Evolutionary conservation across 2,329 filamentous ascomycete genomes (phyloP).

Genomic region (Colletotrichum sp.): DNA sequence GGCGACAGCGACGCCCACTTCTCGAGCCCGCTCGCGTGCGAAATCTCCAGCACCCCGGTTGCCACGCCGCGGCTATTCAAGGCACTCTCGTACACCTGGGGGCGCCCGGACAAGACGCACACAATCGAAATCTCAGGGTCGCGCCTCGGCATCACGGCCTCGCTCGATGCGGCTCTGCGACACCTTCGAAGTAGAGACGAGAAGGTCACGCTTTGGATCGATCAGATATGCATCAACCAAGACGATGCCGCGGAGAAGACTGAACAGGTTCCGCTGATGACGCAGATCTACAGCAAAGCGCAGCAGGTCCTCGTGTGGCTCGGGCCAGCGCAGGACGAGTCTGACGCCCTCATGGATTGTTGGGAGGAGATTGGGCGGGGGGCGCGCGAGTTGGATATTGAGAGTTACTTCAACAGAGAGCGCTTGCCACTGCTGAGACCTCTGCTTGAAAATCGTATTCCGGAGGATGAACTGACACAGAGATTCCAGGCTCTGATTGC

Average conservation of each 20-base stretch:
- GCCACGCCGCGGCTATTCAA: conserved; percentile 22
- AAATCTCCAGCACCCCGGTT: neutral
- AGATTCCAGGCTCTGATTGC: neutral
- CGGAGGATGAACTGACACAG: conserved; percentile 24
- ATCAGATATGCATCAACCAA: conserved; percentile 47
- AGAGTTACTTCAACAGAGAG: conserved; percentile 2
- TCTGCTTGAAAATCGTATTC: neutral
- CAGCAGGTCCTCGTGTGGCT: conserved; percentile 39
- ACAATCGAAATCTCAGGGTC: neutral
- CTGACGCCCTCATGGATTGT: conserved; percentile 18
- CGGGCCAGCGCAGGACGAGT: conserved; percentile 24
- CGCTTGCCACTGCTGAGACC: neutral
- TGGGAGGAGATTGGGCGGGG: conserved; percentile 26
- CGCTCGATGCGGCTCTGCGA: conserved; percentile 13
- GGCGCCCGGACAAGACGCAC: conserved; percentile 2
- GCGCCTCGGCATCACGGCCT: conserved; percentile 9
- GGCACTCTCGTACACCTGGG: conserved; percentile 31
- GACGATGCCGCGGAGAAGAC: conserved; percentile 37
- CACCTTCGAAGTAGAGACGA: neutral
- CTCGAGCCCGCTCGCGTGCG: conserved; percentile 4
- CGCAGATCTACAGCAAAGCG: conserved; percentile 38
- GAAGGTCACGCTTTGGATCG: conserved; percentile 36
- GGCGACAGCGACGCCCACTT: neutral
- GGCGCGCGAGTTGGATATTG: conserved; percentile 27
- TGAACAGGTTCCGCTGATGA: conserved; percentile 43